Evolutionary conservation across 768 basidiomycete species (phyloP).

Genomic region (Rhizopogon salebrosus): DNA sequence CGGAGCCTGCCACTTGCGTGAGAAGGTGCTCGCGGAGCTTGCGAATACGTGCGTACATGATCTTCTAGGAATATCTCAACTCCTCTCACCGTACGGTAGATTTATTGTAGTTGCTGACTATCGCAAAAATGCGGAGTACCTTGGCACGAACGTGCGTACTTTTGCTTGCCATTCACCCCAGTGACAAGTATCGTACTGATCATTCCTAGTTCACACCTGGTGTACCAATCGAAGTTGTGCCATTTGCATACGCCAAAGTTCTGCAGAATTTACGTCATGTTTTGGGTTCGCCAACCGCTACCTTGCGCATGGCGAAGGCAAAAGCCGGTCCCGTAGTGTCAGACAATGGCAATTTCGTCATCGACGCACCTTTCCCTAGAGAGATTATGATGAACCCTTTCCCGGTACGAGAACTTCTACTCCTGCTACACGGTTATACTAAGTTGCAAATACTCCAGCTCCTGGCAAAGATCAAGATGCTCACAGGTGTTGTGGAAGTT

Average conservation of each 20-base stretch:
- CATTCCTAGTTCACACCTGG: conserved; percentile 69
- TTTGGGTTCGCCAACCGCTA: conserved; percentile 63
- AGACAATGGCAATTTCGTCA: conserved; percentile 97
- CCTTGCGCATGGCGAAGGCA: conserved; percentile 89
- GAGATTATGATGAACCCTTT: conserved; percentile 64
- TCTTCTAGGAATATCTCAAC: background rate
- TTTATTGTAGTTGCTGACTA: conserved; percentile 94
- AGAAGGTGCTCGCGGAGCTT: conserved; percentile 97
- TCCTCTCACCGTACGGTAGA: conserved; percentile 29
- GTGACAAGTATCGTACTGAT: background rate
- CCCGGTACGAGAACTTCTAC: conserved; percentile 35
- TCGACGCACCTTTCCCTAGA: conserved; percentile 87
- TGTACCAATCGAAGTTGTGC: conserved; percentile 94
- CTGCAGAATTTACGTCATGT: conserved; percentile 60
- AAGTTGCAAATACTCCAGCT: conserved; percentile 41
- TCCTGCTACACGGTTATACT: background rate
- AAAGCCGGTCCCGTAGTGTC: conserved; percentile 95
- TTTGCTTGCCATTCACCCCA: background rate
- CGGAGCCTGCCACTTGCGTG: conserved; percentile 92
- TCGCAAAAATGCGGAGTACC: conserved; percentile 80
- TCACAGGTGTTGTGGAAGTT: conserved; percentile 98
- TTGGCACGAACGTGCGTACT: conserved; percentile 74
- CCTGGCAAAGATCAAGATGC: conserved; percentile 78
- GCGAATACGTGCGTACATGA: conserved; percentile 60
- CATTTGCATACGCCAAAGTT: conserved; percentile 91